Evolutionary conservation across 169 alveolate genomes (phyloP), one percentile per base, ranked within the genome.

Genomic region (Fabrea salina): DNA sequence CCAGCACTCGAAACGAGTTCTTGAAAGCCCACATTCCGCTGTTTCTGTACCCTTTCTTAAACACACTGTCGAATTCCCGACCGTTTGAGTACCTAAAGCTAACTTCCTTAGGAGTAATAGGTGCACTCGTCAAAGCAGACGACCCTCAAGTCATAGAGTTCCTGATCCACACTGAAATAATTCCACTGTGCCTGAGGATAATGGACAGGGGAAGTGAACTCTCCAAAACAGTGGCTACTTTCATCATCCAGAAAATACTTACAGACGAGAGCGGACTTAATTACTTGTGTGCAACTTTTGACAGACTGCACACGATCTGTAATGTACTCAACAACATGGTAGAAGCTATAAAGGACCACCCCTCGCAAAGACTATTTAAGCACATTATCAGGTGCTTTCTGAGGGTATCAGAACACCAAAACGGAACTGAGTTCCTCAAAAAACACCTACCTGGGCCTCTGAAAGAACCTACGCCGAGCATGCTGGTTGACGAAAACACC

Each of bases 131-230:
- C 13, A 98, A 98, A 93, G 99, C 97, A 16, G 99, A 98, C 82
- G 99, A 97, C 80, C 96, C 99, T 43, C 98, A 97, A 70, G 99
- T 98, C 39, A 97, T 98, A 33, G 91, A 93, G 78, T 98, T 97
- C 80, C 88, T 98, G 43, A 92, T 98, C 56, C 96, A 96, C 66
- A 94, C 98, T 1, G 99, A 98, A 82, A 98, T 98, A 32, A 97
- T 98, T 7, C 99, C 99, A 3, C 91, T 98, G 37, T 98, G 99
- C 75, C 93, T 98, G 58, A 91, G 99, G 50, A 98, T 98, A 35
- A 98, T 98, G 99, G 99, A 98, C 74, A 97, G 99, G 27, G 99
- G 99, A 32, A 93, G 98, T 41, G 99, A 97, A 78, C 91, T 98
- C 22, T 97, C 99, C 25, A 96, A 95, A 88, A 97, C 99, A 1